Base-by-base conservation (phyloP, 495 filamentous ascomycete genomes). In the Lasiosphaeris hirsuta region DNA sequence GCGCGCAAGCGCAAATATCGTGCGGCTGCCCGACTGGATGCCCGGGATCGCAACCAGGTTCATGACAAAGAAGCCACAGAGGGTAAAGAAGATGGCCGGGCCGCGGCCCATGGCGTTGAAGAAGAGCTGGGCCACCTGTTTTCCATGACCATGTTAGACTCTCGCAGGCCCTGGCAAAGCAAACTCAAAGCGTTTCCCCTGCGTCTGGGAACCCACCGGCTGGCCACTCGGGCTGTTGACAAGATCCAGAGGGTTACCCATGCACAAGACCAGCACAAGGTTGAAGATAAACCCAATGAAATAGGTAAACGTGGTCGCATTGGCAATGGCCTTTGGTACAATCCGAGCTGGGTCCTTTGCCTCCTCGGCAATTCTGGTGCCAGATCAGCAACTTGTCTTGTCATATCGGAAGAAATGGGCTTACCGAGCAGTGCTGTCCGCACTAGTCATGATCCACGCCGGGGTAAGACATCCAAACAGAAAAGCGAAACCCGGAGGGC, bases 381-480 rank as follows among this genome's bases (percentile, higher is more conserved):
- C 5, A 40, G 1, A 1, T 33, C 10, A 40, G 11, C 3, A 34
- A 4, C 6, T 11, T 13, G 19, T 10, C 2, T 15, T 4, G 8
- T 14, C 9, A 17, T 10, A 13, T 1, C 17, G 10, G n/a, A 38
- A 15, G 15, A 30, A 19, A 4, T 34, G 43, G 1, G n/a, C 60
- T 54, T 58, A 68, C 67, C 68, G 63, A 15, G 66, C 68, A 10
- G 66, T 64, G 42, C 68, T 67, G 39, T 70, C 68, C 10, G 66
- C 66, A 23, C 60, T 59, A n/a, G 66, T 68, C 69, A 85, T 84
- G 41, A 82, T 86, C 84, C 86, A 89, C 0, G 82, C 81, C 23
- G 86, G 86, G 8, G 82, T 83, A 18, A 89, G 69, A 65, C 87
- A 88, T 17, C 86, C 86, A 57, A 89, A 86, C 34, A 89, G 64